Conservation (phyloP, 441 rosid species). For the Metrosideros polymorpha region DNA sequence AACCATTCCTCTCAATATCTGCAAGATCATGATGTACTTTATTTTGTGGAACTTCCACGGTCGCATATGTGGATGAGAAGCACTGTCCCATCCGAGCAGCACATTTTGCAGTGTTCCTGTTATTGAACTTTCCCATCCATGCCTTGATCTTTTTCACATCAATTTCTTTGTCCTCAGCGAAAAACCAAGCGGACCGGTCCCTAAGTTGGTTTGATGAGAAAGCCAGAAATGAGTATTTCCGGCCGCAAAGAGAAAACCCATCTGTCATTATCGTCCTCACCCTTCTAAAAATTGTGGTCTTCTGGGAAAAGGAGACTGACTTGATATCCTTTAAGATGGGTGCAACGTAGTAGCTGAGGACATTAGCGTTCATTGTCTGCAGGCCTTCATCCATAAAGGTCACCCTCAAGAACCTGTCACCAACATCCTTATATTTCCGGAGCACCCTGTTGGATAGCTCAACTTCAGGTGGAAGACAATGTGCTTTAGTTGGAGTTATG, state of each 20-base stretch:
- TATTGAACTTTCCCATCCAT: conserved; percentile 66
- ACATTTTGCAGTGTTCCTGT: conserved; percentile 68
- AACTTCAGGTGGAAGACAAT: conserved; percentile 83
- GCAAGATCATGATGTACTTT: conserved; percentile 40
- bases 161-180: conserved; percentile 52
- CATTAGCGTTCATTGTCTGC: conserved; percentile 59
- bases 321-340: conserved; percentile 62
- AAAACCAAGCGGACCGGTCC: conserved; percentile 93
- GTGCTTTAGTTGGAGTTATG: conserved; percentile 83
- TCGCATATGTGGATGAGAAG: conserved; percentile 91
- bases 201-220: conserved; percentile 93
- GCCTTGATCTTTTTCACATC: conserved; percentile 29
- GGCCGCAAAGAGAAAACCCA: conserved; percentile 77
- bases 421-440: conserved; percentile 50
- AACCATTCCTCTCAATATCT: conserved; percentile 49
- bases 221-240: conserved; percentile 75
- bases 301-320: conserved; percentile 39
- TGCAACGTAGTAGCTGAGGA: conserved; percentile 53
- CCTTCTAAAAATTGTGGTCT: conserved; percentile 62
- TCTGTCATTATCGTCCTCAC: conserved; percentile 49
- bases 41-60: conserved; percentile 50
- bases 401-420: conserved; percentile 73
- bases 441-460: conserved; percentile 92
- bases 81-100: conserved; percentile 98
- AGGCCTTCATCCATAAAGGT: conserved; percentile 90